Base-by-base conservation (phyloP, 371 early-diverging fungal species). In the Mucor saturninus region DNA sequence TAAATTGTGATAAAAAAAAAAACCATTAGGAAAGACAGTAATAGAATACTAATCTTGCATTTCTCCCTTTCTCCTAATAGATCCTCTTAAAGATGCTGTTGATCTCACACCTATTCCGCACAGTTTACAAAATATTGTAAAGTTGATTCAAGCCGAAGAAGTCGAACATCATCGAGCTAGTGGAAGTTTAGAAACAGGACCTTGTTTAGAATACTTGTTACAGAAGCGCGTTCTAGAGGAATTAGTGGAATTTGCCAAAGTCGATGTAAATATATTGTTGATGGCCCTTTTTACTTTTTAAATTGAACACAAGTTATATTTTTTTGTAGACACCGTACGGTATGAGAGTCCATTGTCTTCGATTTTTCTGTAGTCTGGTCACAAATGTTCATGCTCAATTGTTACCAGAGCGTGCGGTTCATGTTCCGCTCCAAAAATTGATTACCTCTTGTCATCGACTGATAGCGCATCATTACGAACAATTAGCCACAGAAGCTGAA, bases 361-460 rank as follows among this genome's bases (percentile, higher is more conserved):
- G 79, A 11, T 82, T 82, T 46, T 82, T 82, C 38, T 75, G 77
- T 58, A 75, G 74, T 40, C 54, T 82, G 35, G 77, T 82, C 28
- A 82, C 74, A 49, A 82, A 77, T 46, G 79, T 82, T 29, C 79
- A 82, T 57, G 82, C 82, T 15, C 79, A 82, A 59, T 59, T 82
- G 15, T 59, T 82, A 32, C 82, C 82, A 15, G 82, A 82, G 59
- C 67, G 82, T 51, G 82, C 82, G n/a, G 79, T 82, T 26, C 82
- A 82, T 68, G 77, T 77, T 26, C 82, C 82, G 35, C 70, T 82
- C 7, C 77, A 82, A 54, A 82, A 82, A 52, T 61, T 82, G 26
- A 77, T 82, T 50, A 69, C 62, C n/a, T 79, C 79, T 3, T 79
- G 77, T 32, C 82, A 82, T 45, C 76, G 82, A n/a, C 55, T 82